These are phyloP conservation scores for Sergeia podlipaevii DNA, from an alignment of 208 protist genomes.

Conservation along the genomic window DNA sequence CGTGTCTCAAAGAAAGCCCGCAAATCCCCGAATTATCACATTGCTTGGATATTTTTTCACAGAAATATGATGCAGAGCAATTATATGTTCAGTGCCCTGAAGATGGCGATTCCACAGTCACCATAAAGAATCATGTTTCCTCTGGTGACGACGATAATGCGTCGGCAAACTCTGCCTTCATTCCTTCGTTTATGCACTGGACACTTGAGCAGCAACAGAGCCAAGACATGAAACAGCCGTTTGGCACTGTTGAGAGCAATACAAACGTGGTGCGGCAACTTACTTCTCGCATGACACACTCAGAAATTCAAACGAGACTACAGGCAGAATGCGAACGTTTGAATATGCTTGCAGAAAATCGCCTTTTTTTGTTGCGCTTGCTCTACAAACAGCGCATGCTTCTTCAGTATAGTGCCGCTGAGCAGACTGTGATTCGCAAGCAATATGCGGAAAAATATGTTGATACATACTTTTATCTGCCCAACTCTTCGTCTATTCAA, in stretches of 20 bases:
- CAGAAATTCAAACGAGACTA: slow-evolving; percentile 14
- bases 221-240: background rate
- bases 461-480: background rate
- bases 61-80: no score
- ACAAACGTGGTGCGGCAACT: slow-evolving; percentile 11
- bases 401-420: slow-evolving; percentile 12
- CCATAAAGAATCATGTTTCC: background rate
- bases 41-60: slow-evolving; percentile 15
- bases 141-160: background rate
- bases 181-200: slow-evolving; percentile 12
- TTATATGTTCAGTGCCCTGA: background rate
- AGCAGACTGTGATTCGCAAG: slow-evolving; percentile 13
- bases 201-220: background rate
- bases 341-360: slow-evolving; percentile 14
- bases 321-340: slow-evolving; percentile 18
- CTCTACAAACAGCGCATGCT: slow-evolving; percentile 29
- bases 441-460: slow-evolving; percentile 20
- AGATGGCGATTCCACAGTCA: background rate
- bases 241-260: background rate
- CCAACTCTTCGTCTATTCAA: background rate
- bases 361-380: slow-evolving; percentile 22
- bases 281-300: slow-evolving; percentile 18
- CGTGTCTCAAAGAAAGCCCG: slow-evolving; percentile 16
- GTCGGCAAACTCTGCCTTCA: background rate
- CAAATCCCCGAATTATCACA: slow-evolving; percentile 9